These are phyloP conservation scores for Dactylella cylindrospora DNA, from an alignment of 2,329 filamentous ascomycete genomes.

Conservation along the genomic window DNA sequence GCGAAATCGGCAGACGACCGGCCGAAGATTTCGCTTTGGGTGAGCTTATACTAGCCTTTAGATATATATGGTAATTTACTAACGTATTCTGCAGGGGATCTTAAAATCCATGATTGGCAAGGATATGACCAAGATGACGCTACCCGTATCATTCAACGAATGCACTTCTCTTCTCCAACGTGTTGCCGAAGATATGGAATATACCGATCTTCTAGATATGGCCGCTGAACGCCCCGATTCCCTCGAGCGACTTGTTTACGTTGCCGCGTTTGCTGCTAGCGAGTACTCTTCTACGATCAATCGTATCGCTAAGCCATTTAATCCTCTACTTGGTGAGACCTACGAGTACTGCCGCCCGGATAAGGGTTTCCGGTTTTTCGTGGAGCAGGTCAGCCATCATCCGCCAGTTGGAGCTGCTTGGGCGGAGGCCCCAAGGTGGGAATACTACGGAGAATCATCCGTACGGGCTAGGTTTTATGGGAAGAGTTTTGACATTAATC, in stretches of 20 bases:
- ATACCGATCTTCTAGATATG: constrained; percentile 84
- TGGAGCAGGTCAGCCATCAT: constrained; percentile 97
- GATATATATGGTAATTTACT: constrained; percentile 46
- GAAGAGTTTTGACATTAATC: constrained; percentile 95
- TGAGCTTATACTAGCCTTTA: constrained; percentile 56
- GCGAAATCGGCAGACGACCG: constrained; percentile 90
- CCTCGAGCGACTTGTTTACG: constrained; percentile 87
- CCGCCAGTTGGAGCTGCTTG: constrained; percentile 90
- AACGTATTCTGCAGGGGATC: constrained; percentile 66
- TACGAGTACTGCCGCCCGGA: constrained; percentile 95
- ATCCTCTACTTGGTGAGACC: constrained; percentile 91
- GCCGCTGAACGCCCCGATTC: constrained; percentile 84
- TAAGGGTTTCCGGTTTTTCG: constrained; percentile 97
- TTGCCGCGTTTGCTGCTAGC: constrained; percentile 91
- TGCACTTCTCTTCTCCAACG: constrained; percentile 93
- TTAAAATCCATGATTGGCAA: constrained; percentile 99
- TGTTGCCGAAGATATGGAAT: constrained; percentile 97
- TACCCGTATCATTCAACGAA: constrained; percentile 98
- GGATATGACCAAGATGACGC: constrained; percentile 99
- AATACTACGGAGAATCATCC: constrained; percentile 93
- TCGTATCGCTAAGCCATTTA: constrained; percentile 96
- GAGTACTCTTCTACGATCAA: constrained; percentile 97
- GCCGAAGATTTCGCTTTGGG: constrained; percentile 94
- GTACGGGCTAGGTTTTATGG: constrained; percentile 97
- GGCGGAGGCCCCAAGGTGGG: constrained; percentile 91